Base-by-base conservation (phyloP, 2,329 filamentous ascomycete genomes). In the Sordariomycetes sp. region DNA sequence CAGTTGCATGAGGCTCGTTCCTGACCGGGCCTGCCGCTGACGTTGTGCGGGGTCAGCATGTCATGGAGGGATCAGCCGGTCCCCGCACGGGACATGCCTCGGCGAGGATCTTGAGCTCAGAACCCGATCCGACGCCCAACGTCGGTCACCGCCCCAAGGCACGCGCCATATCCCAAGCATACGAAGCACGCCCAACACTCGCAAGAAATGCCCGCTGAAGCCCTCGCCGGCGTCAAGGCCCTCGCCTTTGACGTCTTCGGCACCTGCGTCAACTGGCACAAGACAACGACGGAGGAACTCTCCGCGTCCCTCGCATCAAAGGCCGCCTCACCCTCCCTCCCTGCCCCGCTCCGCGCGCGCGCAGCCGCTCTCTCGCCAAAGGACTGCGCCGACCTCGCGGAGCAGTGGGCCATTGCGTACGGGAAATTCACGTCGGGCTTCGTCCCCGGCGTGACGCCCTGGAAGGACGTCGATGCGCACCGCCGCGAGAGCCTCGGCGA, bases 191-290 rank as follows among this genome's bases (percentile, higher is more conserved):
- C 39, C 10, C 2, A 15, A 17, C 15, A 45, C 39, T 2, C n/a
- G 10, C 10, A 10, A 52, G 51, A 2, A 52, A 52, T 25, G 28
- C 2, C 51, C 13, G 10, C 24, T 12, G 24, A 52, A 22, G 17
- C 24, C 22, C 22, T 34, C n/a, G 15, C 34, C 28, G 28, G 52
- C 28, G 25, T 53, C 52, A 53, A 53, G 32, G 86, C 80, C 8
- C 73, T 90, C 36, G 76, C 84, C 57, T 90, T 89, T 65, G 87
- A 90, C 70, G 80, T 90, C 63, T 90, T 91, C 68, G 87, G 87
- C 62, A 94, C 89, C 1, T 82, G 85, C 61, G 88, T 94, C 52
- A 79, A 92, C 73, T 92, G 88, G 87, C 84, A 87, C 58, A 74
- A 74, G 45, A 81, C 82, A 1, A 81, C 94, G 22, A 80, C 76